Evolutionary conservation across 1,284 basidiomycete species (phyloP), one percentile per base, ranked within the genome.

Genomic region (Cryptococcus amylolentus): DNA sequence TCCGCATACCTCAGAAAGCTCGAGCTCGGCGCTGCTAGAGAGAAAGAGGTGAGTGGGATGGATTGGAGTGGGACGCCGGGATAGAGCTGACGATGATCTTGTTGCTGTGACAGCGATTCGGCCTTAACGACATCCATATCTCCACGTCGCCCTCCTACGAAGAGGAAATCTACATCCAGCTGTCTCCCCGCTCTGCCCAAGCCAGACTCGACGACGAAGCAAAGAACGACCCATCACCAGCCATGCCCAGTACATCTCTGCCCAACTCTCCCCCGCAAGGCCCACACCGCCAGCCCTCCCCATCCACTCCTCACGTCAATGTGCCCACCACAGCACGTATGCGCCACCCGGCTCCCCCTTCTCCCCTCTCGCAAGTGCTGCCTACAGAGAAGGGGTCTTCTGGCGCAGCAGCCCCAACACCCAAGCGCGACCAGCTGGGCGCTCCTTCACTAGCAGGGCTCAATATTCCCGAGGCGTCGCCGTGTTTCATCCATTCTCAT

Each of bases 401-500:
- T 56, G 31, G 52, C 49, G 16, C 40, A 48, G 16, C 39, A 26
- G 14, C 46, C 18, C 14, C 39, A 16, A 27, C 46, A 9, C 38
- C 47, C 28, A 35, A 40, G 41, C 52, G 46, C 35, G 27, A 47
- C 18, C 27, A 59, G 59, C 52, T 47, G 42, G 35, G 38, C 37
- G 28, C 23, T 39, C 52, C 14, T 27, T 35, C 55, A 1, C 41
- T 35, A 18, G 31, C 46, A 14, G 37, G 31, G 26, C 44, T 48
- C 20, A 42, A 45, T 23, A 48, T 55, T 1, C 61, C 55, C 13
- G 42, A 63, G 40, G 52, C 51, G 13, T 69, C 71, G 7, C 75
- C 77, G 1, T 80, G 77, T 62, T 79, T 78, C 61, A 76, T 80
- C 49, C 79, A 80, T 55, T 77, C 76, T 2, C 72, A 76, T 51